Conservation (phyloP, 176 grass and related monocot genomes). For the Themeda triandra region DNA sequence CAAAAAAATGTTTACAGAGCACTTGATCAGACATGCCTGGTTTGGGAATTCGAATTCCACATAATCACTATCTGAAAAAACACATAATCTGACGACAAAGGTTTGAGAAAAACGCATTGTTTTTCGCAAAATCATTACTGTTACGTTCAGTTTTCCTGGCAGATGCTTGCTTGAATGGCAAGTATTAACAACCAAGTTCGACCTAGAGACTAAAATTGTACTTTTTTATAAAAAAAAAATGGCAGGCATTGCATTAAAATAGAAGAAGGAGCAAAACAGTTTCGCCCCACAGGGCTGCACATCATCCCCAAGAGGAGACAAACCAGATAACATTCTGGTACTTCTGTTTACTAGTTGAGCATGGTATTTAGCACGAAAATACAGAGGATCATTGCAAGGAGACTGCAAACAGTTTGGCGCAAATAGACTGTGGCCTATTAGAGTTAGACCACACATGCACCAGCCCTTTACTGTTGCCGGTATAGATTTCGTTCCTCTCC, state of each 20-base stretch:
- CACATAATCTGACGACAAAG: not conserved
- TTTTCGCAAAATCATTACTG: no score
- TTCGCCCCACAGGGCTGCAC: no score
- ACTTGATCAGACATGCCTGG: not conserved
- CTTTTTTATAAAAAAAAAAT: no score
- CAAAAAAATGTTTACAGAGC: not conserved
- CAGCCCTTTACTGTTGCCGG: constrained; percentile 71
- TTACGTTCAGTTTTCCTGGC: not conserved
- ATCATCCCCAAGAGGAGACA: no score
- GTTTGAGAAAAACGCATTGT: no score
- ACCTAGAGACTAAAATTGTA: not conserved
- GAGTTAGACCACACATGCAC: constrained; percentile 98
- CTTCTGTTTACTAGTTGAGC: not conserved
- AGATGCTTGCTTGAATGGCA: not conserved
- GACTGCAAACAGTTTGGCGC: not conserved
- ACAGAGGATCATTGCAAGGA: constrained; percentile 20
- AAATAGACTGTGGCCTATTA: constrained; percentile 16
- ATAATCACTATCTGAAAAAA: not conserved
- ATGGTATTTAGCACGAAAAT: not conserved
- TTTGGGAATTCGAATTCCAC: not conserved
- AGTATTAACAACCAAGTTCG: not conserved
- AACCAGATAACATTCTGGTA: no score
- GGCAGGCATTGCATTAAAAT: no score
- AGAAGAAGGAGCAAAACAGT: no score
- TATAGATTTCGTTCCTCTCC: constrained; percentile 90